Base-by-base conservation (phyloP, 805 yeast species). In the Candida quercuum region DNA sequence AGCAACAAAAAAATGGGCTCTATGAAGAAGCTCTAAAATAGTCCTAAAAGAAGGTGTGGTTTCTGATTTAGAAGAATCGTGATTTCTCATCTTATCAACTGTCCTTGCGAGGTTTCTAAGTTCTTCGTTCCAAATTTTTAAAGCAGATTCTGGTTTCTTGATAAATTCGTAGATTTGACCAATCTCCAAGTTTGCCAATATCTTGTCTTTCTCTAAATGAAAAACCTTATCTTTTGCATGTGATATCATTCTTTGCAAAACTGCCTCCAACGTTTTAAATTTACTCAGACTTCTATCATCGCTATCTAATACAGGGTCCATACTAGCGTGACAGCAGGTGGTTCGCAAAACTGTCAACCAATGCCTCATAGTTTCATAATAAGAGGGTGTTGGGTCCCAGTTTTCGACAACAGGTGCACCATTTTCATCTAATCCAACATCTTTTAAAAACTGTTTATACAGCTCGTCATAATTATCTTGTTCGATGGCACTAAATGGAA, bases 401-500 rank as follows among this genome's bases (percentile, higher is more conserved):
- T 67, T 73, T 10, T 67, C 68, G 4, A 62, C 51, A 1, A 66
- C 55, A 1, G 82, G 81, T 23, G 64, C 58, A 8, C 72, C 74
- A 49, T 65, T 60, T 11, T 53, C 38, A 28, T 69, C 69, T 25
- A 80, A 63, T 4, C 79, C 78, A 23, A 76, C 84, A 22, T 65
- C 72, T 13, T 59, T 51, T 36, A 77, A 63, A 51, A 87, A 86
- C n/a, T 74, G 71, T 15, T 71, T 67, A 52, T 76, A 76, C 16
- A 76, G 48, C 46, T 78, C 77, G 36, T 78, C 72, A 54, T 93
- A 93, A 50, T 86, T 81, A 52, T 86, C 87, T 52, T 84, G 83
- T 55, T 93, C 99, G 16, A 93, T 74, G 0, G 86, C 78, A 3
- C 84, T 78, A 56, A 93, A 84, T 3, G 88, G 86, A 15, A 86